Evolutionary conservation across 345 rosid genomes (phyloP).

Genomic region (Corymbia maculata): DNA sequence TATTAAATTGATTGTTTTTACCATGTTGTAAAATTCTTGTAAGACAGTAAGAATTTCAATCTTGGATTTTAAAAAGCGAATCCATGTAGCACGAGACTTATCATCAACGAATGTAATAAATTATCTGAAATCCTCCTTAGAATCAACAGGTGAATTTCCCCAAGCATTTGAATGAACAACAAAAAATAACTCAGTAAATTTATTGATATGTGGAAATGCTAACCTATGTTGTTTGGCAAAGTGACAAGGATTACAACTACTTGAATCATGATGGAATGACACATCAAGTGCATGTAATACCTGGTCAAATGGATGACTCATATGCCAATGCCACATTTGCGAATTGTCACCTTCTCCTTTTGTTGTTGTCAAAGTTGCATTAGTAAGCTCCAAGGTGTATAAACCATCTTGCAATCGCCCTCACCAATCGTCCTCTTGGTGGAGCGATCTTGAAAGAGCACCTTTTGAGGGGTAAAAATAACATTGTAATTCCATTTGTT

Average conservation of each 20-base stretch:
- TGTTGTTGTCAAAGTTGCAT: background rate
- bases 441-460: background rate
- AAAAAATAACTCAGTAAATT: background rate
- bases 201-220: background rate
- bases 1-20: background rate
- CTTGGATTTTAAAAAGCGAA: background rate
- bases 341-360: background rate
- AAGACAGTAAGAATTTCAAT: background rate
- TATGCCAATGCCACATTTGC: accelerated
- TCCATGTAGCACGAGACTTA: background rate
- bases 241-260: background rate
- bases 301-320: background rate
- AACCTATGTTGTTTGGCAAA: background rate
- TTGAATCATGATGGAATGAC: background rate
- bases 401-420: background rate
- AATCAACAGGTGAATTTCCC: background rate
- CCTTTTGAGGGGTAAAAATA: background rate
- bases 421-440: background rate
- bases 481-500: background rate
- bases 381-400: background rate
- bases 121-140: background rate
- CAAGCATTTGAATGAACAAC: background rate
- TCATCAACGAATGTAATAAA: background rate
- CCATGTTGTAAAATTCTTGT: background rate
- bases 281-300: background rate